Evolutionary conservation across 208 protist species (phyloP), one percentile per base, ranked within the genome.

Genomic region (Jaenimonas drosophilae): DNA sequence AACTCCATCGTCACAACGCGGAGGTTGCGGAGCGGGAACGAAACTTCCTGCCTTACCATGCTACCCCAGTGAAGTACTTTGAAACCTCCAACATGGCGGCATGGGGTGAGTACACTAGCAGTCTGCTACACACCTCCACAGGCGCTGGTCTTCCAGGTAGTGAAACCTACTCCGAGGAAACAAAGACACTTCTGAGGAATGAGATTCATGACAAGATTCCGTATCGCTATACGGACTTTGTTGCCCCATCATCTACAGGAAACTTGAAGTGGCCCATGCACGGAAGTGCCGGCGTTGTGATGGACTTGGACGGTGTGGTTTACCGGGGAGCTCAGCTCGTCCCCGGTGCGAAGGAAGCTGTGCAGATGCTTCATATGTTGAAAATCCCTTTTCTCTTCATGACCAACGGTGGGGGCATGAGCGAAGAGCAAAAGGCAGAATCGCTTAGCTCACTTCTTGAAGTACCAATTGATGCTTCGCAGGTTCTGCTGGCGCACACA

Each of bases 271-370:
- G 78, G 78, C 86, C 86, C 4, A 37, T 94, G 20, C 78, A 88
- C 64, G 81, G 81, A 16, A 79, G 70, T 0, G 67, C 67, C 12
- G 86, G 75, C 4, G 41, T 91, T 20, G 81, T 94, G 42, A 57
- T 94, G 47, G 86, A 94, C 46, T 70, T 94, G 26, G 81, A 94
- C 41, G 86, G 86, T 19, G 81, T 90, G 11, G 55, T 94, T 6
- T 65, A 73, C 49, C 74, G 81, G 29, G 68, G 73, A 31, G 44
- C 62, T 14, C 56, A 76, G 16, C 53, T 94, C 36, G 74, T 94
- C 38, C 65, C 74, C 14, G 86, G 81, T 7, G 57, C 77, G 14
- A 78, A 87, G 40, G 59, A 40, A 6, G 86, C 86, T 16, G 43
- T 94, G 12, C 73, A 74, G 44, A 53, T 64, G 36, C 54, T 88